These are phyloP conservation scores for Petunia secreta DNA, from an alignment of 257 asterid species.

Conservation along the genomic window DNA sequence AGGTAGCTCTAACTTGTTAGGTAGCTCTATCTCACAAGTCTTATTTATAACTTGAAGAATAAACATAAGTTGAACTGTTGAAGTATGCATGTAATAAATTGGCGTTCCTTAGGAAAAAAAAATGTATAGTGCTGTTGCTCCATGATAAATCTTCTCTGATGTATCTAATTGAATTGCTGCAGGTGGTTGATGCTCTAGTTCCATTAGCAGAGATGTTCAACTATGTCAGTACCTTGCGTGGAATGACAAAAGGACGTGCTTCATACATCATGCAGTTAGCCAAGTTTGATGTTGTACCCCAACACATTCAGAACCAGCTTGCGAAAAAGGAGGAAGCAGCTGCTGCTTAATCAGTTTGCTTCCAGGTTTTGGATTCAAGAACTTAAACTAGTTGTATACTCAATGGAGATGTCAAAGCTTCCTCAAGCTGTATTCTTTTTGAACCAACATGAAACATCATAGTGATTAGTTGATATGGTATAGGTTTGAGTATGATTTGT, in stretches of 20 bases:
- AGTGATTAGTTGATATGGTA: not conserved
- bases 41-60: too few relatives aligned
- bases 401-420: not conserved
- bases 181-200: slow-evolving; percentile 93
- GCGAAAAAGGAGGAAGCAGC: slow-evolving; percentile 78
- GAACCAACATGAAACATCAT: not conserved
- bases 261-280: slow-evolving; percentile 96
- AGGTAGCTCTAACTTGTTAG: too few relatives aligned
- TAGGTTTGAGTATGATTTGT: not conserved
- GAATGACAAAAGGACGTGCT: slow-evolving; percentile 97
- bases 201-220: slow-evolving; percentile 99
- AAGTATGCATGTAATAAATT: too few relatives aligned
- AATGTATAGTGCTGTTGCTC: not conserved
- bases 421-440: not conserved
- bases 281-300: slow-evolving; percentile 95
- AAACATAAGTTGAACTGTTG: too few relatives aligned
- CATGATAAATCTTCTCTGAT: not conserved
- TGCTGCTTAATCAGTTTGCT: slow-evolving; percentile 47
- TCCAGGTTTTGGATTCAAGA: not conserved
- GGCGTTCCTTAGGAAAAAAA: too few relatives aligned
- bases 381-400: slow-evolving; percentile 17
- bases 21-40: too few relatives aligned
- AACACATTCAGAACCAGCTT: slow-evolving; percentile 89
- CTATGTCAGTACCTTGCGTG: slow-evolving; percentile 87
- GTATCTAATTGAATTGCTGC: slow-evolving; percentile 22